These are phyloP conservation scores for Saposhnikovia divaricata DNA, from an alignment of 129 eudicot genomes.

Conservation along the genomic window DNA sequence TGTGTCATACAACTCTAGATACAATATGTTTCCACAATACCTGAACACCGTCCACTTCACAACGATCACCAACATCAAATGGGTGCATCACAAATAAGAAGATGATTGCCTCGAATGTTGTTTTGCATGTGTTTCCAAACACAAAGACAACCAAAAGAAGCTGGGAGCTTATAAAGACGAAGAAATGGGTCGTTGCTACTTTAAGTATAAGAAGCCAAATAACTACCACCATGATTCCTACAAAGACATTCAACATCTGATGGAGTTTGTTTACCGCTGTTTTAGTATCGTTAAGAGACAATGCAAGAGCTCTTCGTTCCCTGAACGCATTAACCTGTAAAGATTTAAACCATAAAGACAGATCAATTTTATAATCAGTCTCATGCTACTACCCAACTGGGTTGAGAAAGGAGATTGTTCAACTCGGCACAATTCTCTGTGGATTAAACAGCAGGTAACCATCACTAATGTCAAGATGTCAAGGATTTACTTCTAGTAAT, in stretches of 20 bases:
- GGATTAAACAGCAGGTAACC: background rate
- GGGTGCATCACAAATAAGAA: conserved; percentile 49
- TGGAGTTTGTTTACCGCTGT: conserved; percentile 53
- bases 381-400: background rate
- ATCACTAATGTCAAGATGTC: background rate
- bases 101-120: conserved; percentile 41
- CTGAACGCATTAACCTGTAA: conserved; percentile 34
- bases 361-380: background rate
- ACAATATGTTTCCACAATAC: conserved; percentile 10
- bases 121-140: conserved; percentile 52
- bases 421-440: background rate
- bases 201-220: conserved; percentile 38
- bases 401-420: background rate
- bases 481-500: background rate
- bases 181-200: conserved; percentile 34
- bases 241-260: conserved; percentile 31
- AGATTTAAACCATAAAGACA: background rate
- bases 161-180: conserved; percentile 42
- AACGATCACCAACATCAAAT: conserved; percentile 53
- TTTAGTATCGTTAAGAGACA: conserved; percentile 51
- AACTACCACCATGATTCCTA: conserved; percentile 28
- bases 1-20: background rate
- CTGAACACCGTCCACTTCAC: conserved; percentile 47
- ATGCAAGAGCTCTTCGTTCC: conserved; percentile 44
- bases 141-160: conserved; percentile 37